Conservation (phyloP, 129 eudicot species). For the Cynara cardunculus region DNA sequence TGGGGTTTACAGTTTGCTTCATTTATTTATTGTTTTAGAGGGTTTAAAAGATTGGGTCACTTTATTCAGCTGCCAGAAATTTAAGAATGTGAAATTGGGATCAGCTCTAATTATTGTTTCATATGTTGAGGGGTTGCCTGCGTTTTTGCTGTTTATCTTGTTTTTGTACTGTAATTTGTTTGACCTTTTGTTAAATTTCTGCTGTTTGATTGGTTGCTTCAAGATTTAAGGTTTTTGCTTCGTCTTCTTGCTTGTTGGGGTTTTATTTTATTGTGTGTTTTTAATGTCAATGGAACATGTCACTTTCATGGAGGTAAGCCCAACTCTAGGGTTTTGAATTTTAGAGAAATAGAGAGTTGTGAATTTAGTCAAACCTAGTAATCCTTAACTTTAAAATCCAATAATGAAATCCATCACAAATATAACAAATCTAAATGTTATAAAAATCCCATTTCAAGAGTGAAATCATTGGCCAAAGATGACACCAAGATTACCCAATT, state of each 20-base stretch:
- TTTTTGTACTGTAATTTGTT: constrained; percentile 11
- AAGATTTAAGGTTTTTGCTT: constrained; percentile 16
- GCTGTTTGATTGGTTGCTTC: constrained; percentile 6
- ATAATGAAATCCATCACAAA: neutral
- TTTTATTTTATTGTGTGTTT: neutral
- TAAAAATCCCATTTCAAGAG: constrained; percentile 8
- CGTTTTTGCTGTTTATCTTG: neutral
- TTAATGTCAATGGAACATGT: constrained; percentile 5
- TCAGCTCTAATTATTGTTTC: constrained; percentile 12
- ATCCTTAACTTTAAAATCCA: constrained; percentile 12
- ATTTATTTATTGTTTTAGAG: constrained; percentile 15
- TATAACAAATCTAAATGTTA: neutral
- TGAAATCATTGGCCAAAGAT: neutral
- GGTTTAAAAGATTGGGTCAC: constrained; percentile 26
- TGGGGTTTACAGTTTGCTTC: constrained; percentile 20
- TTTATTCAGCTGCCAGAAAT: neutral
- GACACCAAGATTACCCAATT: neutral
- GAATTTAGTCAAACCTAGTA: constrained; percentile 14
- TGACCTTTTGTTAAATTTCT: neutral
- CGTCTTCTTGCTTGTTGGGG: constrained; percentile 4
- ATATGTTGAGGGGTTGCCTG: constrained; percentile 10
- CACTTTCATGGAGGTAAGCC: constrained; percentile 17
- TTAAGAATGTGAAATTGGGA: constrained; percentile 21
- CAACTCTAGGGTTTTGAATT: constrained; percentile 38
- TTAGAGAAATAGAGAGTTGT: neutral